Evolutionary conservation across 164 flowering plant genomes (phyloP).

Genomic region (Umbellularia californica): DNA sequence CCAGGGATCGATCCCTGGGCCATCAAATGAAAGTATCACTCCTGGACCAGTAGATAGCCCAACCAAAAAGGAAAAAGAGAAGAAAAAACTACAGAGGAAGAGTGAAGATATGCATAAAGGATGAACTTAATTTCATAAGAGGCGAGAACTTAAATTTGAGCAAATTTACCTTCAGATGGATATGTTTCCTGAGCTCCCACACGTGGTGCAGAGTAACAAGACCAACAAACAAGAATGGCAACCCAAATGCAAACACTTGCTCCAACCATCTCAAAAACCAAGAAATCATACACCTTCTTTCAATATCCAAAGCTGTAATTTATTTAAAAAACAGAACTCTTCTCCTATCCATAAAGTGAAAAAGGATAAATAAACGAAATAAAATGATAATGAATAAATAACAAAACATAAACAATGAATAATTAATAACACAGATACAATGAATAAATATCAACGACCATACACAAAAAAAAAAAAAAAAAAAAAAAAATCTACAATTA

Average conservation of each 20-base stretch:
- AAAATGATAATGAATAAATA: too few relatives aligned
- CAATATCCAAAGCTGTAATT: not conserved
- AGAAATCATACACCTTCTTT: not conserved
- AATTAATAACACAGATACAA: too few relatives aligned
- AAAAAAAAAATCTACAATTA: too few relatives aligned
- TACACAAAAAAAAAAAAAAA: too few relatives aligned
- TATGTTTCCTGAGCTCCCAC: conserved; percentile 39
- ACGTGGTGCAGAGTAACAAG: conserved; percentile 21
- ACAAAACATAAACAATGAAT: too few relatives aligned
- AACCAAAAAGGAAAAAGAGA: too few relatives aligned
- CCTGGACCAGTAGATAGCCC: too few relatives aligned
- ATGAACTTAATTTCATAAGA: not conserved
- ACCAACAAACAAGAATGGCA: conserved; percentile 19
- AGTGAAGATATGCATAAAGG: not conserved
- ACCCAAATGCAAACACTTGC: conserved; percentile 9
- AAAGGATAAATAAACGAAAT: not conserved
- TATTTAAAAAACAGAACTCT: not conserved
- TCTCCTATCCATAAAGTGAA: not conserved
- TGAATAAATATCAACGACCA: too few relatives aligned
- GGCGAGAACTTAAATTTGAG: not conserved
- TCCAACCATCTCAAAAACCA: conserved; percentile 24
- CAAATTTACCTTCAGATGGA: conserved; percentile 56
- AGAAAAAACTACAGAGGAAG: too few relatives aligned
- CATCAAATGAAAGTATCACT: too few relatives aligned
- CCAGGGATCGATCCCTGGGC: too few relatives aligned